Evolutionary conservation across 148 eudicot species (phyloP).

Genomic region (Pouteria glomerata): DNA sequence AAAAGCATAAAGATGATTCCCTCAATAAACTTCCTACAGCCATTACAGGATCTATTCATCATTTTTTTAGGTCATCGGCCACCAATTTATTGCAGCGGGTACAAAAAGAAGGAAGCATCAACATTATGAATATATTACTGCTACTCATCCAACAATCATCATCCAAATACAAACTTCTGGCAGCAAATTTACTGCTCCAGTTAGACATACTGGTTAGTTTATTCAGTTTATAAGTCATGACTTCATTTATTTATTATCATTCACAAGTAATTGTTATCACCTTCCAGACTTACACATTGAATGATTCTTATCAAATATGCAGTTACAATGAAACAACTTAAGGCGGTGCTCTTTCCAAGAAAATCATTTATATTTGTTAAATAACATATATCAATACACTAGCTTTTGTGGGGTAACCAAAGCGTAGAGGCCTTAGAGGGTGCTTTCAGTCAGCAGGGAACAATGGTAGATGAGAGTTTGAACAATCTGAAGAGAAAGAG

Average conservation of each 20-base stretch:
- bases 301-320: not conserved
- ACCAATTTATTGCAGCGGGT: conserved; percentile 35
- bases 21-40: not conserved
- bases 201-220: conserved; percentile 39
- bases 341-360: not conserved
- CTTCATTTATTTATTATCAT: not conserved
- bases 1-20: not conserved
- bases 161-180: conserved; percentile 37
- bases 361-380: not conserved
- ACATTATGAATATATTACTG: conserved; percentile 22
- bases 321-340: not conserved
- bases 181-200: conserved; percentile 50
- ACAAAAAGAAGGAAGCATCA: conserved; percentile 29
- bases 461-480: too few species aligned
- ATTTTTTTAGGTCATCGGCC: conserved; percentile 34
- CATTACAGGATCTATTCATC: not conserved
- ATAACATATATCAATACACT: not conserved
- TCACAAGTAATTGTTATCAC: not conserved
- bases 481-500: too few species aligned
- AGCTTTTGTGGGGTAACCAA: too few species aligned
- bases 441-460: too few species aligned
- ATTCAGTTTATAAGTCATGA: not conserved
- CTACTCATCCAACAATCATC: conserved; percentile 37
- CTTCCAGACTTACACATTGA: not conserved
- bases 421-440: too few species aligned